phyloP scores from a whole-genome alignment of 495 filamentous ascomycete genomes.

The Xylaria longipes region DNA sequence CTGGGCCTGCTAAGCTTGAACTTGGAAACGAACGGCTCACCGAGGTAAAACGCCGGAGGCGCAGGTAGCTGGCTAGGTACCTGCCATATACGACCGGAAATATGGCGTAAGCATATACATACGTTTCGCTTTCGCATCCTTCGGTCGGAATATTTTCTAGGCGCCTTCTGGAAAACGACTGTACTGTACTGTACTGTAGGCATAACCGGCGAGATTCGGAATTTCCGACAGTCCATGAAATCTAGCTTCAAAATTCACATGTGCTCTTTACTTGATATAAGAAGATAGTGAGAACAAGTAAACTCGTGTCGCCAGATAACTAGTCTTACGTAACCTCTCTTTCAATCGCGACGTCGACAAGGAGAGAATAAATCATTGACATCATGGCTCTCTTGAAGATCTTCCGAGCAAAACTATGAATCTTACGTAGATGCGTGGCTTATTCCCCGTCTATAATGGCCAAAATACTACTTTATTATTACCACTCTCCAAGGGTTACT shows the following conservation, averaged over 20 bases:
- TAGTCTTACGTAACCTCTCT: neutral
- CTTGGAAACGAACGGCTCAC: neutral
- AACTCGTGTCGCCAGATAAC: neutral
- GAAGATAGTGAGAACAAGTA: neutral
- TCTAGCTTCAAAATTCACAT: neutral
- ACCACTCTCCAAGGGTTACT: neutral
- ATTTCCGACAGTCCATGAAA: no score
- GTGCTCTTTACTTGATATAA: neutral
- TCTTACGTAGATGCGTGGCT: conserved; percentile 18
- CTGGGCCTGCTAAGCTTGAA: neutral
- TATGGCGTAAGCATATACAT: neutral
- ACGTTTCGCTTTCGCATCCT: conserved; percentile 6
- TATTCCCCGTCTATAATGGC: conserved; percentile 14
- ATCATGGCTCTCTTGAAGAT: neutral
- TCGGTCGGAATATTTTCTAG: neutral
- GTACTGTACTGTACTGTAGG: no score
- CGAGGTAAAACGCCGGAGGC: neutral
- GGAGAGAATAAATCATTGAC: neutral
- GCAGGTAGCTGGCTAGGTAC: neutral
- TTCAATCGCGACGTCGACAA: neutral
- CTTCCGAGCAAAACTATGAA: neutral
- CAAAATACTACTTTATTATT: conserved; percentile 1
- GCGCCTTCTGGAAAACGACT: neutral
- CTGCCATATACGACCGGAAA: neutral
- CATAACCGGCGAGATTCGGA: no score